These are phyloP conservation scores for Polytrichum commune DNA, from an alignment of 225 moss, liverwort and hornwort genomes.

Conservation along the genomic window DNA sequence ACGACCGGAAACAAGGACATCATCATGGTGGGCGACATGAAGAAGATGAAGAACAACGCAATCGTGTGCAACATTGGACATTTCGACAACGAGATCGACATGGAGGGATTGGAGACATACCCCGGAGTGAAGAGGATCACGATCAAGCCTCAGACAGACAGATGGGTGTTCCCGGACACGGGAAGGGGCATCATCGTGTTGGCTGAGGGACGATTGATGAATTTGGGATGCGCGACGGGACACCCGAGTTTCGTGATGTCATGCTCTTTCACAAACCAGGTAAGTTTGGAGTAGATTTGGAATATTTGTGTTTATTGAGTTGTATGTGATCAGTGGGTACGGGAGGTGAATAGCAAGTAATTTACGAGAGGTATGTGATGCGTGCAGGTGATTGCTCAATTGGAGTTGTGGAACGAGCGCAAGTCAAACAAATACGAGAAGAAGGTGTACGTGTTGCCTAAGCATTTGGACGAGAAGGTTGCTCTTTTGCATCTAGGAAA, in stretches of 20 bases:
- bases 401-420: constrained; percentile 95
- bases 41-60: constrained; percentile 98
- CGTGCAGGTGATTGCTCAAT: constrained; percentile 59
- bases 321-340: no score
- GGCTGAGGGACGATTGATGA: constrained; percentile 93
- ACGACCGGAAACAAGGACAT: constrained; percentile 98
- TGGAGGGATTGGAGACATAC: constrained; percentile 71
- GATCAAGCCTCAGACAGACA: constrained; percentile 93
- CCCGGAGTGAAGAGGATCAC: constrained; percentile 79
- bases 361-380: no score
- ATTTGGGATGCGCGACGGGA: constrained; percentile 90
- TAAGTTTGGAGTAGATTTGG: not conserved
- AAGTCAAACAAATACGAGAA: constrained; percentile 96
- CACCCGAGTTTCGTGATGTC: constrained; percentile 98
- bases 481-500: constrained; percentile 76
- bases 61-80: constrained; percentile 98
- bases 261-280: constrained; percentile 98
- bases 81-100: constrained; percentile 95
- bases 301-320: no score
- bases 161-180: constrained; percentile 83
- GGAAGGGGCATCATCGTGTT: constrained; percentile 61
- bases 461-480: constrained; percentile 97
- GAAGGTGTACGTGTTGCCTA: constrained; percentile 91
- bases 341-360: no score
- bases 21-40: constrained; percentile 90